A percentile compares a stretch with the other conserved stretches of the same genome.
These are phyloP conservation scores for Stephanodiscus triporus DNA, from an alignment of 108 stramenopile genomes.

Conservation along the genomic window DNA sequence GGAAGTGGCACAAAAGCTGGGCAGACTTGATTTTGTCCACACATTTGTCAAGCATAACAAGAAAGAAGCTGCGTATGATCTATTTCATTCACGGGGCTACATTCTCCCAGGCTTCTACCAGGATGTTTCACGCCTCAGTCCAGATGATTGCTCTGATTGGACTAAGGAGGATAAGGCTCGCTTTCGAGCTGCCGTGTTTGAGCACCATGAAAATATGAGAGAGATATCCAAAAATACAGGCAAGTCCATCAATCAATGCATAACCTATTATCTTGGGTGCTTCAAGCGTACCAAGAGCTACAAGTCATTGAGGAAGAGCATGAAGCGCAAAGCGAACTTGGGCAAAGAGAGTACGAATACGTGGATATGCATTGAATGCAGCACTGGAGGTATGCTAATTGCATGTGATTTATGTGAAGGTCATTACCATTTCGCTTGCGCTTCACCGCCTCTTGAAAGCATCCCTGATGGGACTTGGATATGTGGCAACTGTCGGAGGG, in stretches of 20 bases:
- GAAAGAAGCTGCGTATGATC: constrained; percentile 57
- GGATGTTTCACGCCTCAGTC: constrained; percentile 34
- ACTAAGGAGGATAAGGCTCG: constrained; percentile 57
- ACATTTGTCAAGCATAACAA: constrained; percentile 54
- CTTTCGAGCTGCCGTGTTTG: constrained; percentile 61
- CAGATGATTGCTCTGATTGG: constrained; percentile 68
- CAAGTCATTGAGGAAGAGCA: constrained; percentile 56
- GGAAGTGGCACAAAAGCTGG: constrained; percentile 44
- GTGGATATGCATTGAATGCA: constrained; percentile 70
- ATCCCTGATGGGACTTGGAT: constrained; percentile 80
- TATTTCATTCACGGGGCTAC: constrained; percentile 57
- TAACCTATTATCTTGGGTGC: constrained; percentile 67
- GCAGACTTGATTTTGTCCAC: constrained; percentile 52
- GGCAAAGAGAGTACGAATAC: constrained; percentile 18
- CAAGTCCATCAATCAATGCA: constrained; percentile 51
- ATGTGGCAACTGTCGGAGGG: constrained; percentile 60
- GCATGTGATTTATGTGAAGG: constrained; percentile 83
- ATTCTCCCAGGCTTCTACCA: constrained; percentile 35
- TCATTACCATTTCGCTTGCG: constrained; percentile 77
- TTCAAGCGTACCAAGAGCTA: constrained; percentile 77
- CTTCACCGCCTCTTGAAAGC: constrained; percentile 52
- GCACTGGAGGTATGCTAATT: constrained; percentile 76
- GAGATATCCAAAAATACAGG: constrained; percentile 51
- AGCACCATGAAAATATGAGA: constrained; percentile 63
- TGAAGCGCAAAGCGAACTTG: constrained; percentile 26